These are phyloP conservation scores for Trichophyton mentagrophytes DNA, from an alignment of 2,329 filamentous ascomycete species.

Conservation along the genomic window DNA sequence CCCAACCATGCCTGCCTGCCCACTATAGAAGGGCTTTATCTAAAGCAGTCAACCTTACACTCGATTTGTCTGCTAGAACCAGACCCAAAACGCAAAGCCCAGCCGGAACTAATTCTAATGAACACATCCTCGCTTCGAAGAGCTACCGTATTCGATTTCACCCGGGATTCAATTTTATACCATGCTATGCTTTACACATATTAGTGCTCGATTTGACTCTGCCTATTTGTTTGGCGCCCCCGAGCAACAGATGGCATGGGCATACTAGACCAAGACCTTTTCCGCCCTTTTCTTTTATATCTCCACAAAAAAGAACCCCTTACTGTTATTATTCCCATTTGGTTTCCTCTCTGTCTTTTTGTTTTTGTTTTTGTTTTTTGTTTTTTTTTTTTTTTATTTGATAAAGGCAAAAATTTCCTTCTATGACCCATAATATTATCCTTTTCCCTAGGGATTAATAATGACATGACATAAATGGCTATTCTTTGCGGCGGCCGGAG, in stretches of 20 bases:
- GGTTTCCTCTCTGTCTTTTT: background rate
- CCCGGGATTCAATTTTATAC: background rate
- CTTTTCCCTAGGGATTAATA: background rate
- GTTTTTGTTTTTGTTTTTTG: too few species aligned
- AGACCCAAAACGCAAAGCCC: background rate
- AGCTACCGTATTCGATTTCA: background rate
- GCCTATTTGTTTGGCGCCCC: background rate
- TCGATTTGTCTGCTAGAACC: background rate
- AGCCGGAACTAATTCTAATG: background rate
- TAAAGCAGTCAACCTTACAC: background rate
- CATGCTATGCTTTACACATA: background rate
- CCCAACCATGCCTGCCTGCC: background rate
- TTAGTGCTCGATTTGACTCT: background rate
- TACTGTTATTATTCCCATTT: background rate
- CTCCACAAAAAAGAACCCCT: background rate
- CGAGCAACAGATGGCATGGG: background rate
- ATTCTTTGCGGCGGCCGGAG: background rate
- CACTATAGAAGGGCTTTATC: background rate
- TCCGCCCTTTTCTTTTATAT: too few species aligned
- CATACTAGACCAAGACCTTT: background rate
- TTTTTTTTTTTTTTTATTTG: too few species aligned
- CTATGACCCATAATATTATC: background rate
- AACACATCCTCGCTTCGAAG: background rate
- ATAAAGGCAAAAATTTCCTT: background rate
- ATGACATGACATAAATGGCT: background rate